A percentile compares a stretch with the other conserved stretches of the same genome.
phyloP scores from a whole-genome alignment of 805 yeast genomes.

The Wickerhamiella slavikovae region DNA sequence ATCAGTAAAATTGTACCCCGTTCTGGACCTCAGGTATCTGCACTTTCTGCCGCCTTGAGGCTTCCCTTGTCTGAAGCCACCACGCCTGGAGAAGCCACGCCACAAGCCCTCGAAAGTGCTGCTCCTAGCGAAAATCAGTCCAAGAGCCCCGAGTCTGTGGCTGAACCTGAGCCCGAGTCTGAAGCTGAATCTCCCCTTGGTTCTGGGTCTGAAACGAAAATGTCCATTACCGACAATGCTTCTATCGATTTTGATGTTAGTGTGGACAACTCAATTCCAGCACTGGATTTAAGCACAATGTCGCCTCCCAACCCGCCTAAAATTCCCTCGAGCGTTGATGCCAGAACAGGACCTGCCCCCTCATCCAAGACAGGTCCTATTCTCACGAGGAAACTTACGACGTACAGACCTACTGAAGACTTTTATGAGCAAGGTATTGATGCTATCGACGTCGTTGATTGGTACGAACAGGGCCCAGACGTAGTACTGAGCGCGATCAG shows the following conservation, averaged over 20 bases:
- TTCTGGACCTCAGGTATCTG: not conserved
- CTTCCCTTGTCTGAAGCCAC: not conserved
- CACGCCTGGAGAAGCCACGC: not conserved
- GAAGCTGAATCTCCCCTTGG: not conserved
- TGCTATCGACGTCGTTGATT: slow-evolving; percentile 9
- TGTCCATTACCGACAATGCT: not conserved
- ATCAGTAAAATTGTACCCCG: too few relatives aligned
- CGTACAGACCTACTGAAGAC: too few relatives aligned
- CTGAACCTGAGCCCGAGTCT: not conserved
- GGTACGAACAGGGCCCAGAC: slow-evolving; percentile 8
- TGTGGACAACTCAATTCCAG: too few relatives aligned
- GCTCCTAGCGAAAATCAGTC: too few relatives aligned
- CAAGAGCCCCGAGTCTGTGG: not conserved
- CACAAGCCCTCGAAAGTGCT: too few relatives aligned
- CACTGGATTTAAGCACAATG: too few relatives aligned
- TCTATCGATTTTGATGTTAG: too few relatives aligned
- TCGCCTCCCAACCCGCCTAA: not conserved
- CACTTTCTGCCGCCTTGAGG: not conserved
- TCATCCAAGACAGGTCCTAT: slow-evolving; percentile 7
- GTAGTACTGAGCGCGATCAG: slow-evolving; percentile 14
- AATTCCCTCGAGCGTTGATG: not conserved
- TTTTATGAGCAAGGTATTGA: too few relatives aligned
- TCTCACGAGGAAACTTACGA: too few relatives aligned
- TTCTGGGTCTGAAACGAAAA: not conserved
- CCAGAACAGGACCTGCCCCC: slow-evolving; percentile 1